Evolutionary conservation across 306 rosid species (phyloP), one percentile per base, ranked within the genome.

Genomic region (Canavalia gladiata): DNA sequence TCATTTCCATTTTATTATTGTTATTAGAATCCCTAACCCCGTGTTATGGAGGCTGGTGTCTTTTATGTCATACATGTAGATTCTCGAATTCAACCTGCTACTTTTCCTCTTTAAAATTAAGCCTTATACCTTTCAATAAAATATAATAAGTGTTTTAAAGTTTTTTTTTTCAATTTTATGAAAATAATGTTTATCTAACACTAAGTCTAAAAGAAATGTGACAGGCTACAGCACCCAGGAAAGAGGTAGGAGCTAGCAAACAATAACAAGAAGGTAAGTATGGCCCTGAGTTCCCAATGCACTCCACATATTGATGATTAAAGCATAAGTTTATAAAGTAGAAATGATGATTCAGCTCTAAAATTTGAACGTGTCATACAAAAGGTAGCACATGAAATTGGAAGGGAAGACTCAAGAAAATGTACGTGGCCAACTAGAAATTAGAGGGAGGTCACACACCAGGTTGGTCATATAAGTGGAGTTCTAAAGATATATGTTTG

Each of bases 311-410:
- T 25, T 12, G 59, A 56, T 69, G 12, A 68, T 31, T n/a, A 49
- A 43, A 25, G 46, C 75, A 52, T 12, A 3, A 59, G 13, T 25
- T 55, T 54, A 3, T 76, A 43, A 49, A 76, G 77, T 49, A 2
- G 64, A 28, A 13, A 59, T 18, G 57, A 43, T 25, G 72, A 62
- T 45, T 76, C 45, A 59, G 42, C 30, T 11, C 25, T 42, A 8
- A 39, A 60, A 73, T 58, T 37, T 57, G 41, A 77, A 85, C 64
- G 76, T 56, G 55, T 72, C 78, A 79, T 58, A 74, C 6, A 37
- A 18, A 54, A 41, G 4, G 6, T 31, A 65, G 34, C 11, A 58
- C 35, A 25, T 58, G n/a, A 71, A 77, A 54, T 30, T 34, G 39
- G 4, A 52, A 72, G 65, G 47, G 77, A 82, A 75, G 55, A 12